phyloP scores from a whole-genome alignment of 768 basidiomycete species.

The Trametes cinnabarina region DNA sequence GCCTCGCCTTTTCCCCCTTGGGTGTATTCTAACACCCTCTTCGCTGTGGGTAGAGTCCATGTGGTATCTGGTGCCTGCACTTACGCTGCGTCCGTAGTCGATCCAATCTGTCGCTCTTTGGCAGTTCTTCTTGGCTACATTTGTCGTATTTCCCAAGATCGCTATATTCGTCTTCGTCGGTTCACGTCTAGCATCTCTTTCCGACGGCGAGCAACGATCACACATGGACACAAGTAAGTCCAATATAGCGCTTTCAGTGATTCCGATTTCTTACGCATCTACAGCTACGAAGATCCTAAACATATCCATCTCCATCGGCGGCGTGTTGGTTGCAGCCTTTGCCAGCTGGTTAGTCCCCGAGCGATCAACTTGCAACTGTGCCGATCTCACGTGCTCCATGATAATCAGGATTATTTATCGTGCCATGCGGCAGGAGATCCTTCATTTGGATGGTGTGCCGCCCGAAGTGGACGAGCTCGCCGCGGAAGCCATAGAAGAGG shows the following conservation, averaged over 20 bases:
- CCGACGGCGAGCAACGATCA: conserved; percentile 71
- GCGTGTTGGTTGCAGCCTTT: conserved; percentile 54
- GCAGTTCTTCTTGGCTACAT: conserved; percentile 76
- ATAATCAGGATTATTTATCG: conserved; percentile 61
- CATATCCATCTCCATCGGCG: conserved; percentile 52
- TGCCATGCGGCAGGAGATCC: conserved; percentile 60
- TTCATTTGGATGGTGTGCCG: conserved; percentile 47
- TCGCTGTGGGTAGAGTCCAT: conserved; percentile 53
- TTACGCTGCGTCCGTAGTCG: conserved; percentile 41
- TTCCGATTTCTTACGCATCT: too few relatives aligned
- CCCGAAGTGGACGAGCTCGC: conserved; percentile 53
- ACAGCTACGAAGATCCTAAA: conserved; percentile 68
- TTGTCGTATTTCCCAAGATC: conserved; percentile 68
- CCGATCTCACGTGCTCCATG: conserved; percentile 10
- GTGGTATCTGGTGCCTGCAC: neutral
- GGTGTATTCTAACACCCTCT: conserved; percentile 82
- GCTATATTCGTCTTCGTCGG: conserved; percentile 77
- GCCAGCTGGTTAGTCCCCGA: conserved; percentile 69
- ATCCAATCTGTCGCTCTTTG: conserved; percentile 70
- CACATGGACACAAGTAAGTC: conserved; percentile 73
- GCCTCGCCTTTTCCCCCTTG: conserved; percentile 83
- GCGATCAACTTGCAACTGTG: neutral
- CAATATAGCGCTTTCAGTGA: neutral
- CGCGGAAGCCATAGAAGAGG: conserved; percentile 58
- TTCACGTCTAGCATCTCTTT: conserved; percentile 66